Evolutionary conservation across 352 stramenopile species (phyloP).

Genomic region (Thalassiosira allenii): DNA sequence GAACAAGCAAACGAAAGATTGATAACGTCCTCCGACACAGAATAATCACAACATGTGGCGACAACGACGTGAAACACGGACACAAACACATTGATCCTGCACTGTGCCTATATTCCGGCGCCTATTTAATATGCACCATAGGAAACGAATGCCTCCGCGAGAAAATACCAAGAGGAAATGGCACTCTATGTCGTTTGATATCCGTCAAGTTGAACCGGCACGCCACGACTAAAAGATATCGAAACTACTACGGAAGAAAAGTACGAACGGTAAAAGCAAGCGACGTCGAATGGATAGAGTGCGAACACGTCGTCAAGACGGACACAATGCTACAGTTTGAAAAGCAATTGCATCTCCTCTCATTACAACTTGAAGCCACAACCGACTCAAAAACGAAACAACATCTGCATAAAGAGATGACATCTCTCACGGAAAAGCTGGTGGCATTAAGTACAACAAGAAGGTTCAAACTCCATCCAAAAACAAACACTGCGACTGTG

Average conservation of each 20-base stretch:
- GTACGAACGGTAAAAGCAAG: conserved; percentile 32
- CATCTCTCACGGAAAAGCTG: too few relatives aligned
- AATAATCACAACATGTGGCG: conserved; percentile 32
- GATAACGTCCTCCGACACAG: too few relatives aligned
- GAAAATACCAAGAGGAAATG: conserved; percentile 46
- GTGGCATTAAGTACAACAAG: too few relatives aligned
- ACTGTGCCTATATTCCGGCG: conserved; percentile 26
- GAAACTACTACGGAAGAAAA: conserved; percentile 51
- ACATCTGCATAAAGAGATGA: too few relatives aligned
- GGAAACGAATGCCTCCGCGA: conserved; percentile 25
- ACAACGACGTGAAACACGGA: conserved; percentile 23
- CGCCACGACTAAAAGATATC: conserved; percentile 9
- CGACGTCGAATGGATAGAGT: conserved; percentile 50
- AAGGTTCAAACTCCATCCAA: too few relatives aligned
- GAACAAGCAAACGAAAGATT: too few relatives aligned
- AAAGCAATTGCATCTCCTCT: too few relatives aligned
- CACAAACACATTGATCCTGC: conserved; percentile 35
- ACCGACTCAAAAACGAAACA: too few relatives aligned
- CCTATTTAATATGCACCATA: conserved; percentile 21
- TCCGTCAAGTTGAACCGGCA: conserved; percentile 36
- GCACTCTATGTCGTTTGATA: conserved; percentile 17
- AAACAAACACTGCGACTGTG: too few relatives aligned
- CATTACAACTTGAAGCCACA: too few relatives aligned
- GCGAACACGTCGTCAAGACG: conserved; percentile 25
- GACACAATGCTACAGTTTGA: too few relatives aligned